Evolutionary conservation across 2,329 filamentous ascomycete genomes (phyloP), one percentile per base, ranked within the genome.

Genomic region (Neofusicoccum umdonicola): DNA sequence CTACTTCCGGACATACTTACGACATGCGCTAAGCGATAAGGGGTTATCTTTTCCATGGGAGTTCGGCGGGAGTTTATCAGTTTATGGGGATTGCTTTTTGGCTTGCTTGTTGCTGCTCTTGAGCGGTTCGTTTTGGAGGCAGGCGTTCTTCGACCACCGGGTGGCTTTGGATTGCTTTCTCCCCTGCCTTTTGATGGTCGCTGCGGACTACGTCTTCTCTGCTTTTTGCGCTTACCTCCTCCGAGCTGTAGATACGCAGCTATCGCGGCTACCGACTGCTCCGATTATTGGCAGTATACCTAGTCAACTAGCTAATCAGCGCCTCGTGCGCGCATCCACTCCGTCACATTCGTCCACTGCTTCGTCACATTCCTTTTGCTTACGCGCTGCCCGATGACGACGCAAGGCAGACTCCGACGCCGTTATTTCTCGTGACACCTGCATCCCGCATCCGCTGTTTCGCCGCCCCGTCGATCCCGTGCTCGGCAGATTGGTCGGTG

Each of bases 141-240:
- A 48, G 51, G 61, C 61, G 61, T 63, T 56, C 48, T 37, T 60
- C 42, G 56, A 60, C 56, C 56, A 60, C 56, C 22, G 39, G 50
- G 56, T 56, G 50, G 48, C 60, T 54, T 63, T 63, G 61, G 61
- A 63, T 63, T 63, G 39, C 61, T 63, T 63, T 35, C n/a, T 37
- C 22, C 44, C 17, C 35, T 57, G n/a, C 22, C 52, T 39, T 35
- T 51, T 47, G 42, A 41, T 58, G 56, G 41, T 47, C 56, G 42
- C 56, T 12, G 27, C 56, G 56, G 27, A 60, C 22, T 27, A 47
- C 56, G 39, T 52, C 31, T 50, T 57, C 13, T 34, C 48, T 58
- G 39, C 45, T 12, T 47, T 34, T 56, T 45, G 50, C 31, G 48
- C 61, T 52, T 52, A 41, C 47, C 47, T 34, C 57, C 44, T 41